Evolutionary conservation across 2,329 filamentous ascomycete genomes (phyloP).

Genomic region (Geoglossum cookeanum): DNA sequence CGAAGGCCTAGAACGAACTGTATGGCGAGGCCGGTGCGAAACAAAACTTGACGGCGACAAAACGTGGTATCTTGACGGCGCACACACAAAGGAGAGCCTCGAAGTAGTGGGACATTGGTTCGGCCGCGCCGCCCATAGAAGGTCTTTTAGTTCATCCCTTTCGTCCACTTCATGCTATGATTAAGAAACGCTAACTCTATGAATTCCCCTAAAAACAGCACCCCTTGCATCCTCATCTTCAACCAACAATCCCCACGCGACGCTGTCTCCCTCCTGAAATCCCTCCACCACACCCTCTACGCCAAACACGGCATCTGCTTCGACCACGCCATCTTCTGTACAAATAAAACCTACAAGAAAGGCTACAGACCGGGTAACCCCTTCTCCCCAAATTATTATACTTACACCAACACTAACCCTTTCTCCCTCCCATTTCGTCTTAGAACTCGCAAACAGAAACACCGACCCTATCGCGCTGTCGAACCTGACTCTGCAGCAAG

Average conservation of each 20-base stretch:
- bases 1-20: not conserved
- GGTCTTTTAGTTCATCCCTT: not conserved
- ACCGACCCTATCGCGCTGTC: too few relatives aligned
- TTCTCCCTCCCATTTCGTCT: too few relatives aligned
- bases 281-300: not conserved
- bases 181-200: not conserved
- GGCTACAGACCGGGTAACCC: too few relatives aligned
- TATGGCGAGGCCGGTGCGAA: conserved; percentile 3
- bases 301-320: not conserved
- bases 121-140: not conserved
- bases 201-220: not conserved
- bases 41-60: not conserved
- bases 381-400: too few relatives aligned
- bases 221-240: not conserved
- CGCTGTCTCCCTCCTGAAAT: not conserved
- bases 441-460: too few relatives aligned
- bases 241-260: not conserved
- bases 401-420: too few relatives aligned
- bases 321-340: not conserved
- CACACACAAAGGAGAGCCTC: conserved; percentile 1
- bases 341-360: not conserved
- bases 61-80: conserved; percentile 2
- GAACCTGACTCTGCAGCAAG: too few relatives aligned
- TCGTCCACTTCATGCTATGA: not conserved
- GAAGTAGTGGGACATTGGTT: conserved; percentile 2